Evolutionary conservation across 345 rosid genomes (phyloP).

Genomic region (Mallotus nudiflorus): DNA sequence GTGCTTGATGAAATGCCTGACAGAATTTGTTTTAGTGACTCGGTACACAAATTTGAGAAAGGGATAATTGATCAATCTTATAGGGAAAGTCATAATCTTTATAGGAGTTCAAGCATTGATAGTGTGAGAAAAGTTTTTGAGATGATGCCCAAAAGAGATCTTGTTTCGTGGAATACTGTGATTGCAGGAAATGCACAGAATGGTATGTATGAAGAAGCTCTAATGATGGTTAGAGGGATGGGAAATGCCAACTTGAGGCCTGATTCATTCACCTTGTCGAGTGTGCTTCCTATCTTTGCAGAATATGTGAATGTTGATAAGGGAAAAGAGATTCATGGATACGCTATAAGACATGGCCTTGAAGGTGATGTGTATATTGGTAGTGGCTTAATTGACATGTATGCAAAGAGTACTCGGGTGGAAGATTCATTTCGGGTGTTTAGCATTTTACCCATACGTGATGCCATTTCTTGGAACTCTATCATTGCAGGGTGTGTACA

Average conservation of each 20-base stretch:
- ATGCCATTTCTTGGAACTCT: conserved; percentile 77
- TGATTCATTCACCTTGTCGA: conserved; percentile 81
- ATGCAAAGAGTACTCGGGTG: conserved; percentile 64
- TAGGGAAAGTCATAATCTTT: neutral
- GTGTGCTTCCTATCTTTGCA: conserved; percentile 71
- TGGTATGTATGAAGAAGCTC: conserved; percentile 66
- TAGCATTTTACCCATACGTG: conserved; percentile 41
- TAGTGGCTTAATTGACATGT: conserved; percentile 82
- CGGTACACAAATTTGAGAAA: neutral
- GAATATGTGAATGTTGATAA: conserved; percentile 53
- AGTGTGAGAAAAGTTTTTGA: conserved; percentile 62
- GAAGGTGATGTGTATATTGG: conserved; percentile 51
- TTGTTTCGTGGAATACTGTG: conserved; percentile 85
- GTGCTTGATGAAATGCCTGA: conserved; percentile 50
- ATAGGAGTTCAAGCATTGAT: conserved; percentile 25
- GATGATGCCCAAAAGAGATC: conserved; percentile 66
- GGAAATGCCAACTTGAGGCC: conserved; percentile 52
- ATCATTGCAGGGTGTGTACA: conserved; percentile 72
- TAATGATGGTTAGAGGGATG: conserved; percentile 69
- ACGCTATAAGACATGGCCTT: conserved; percentile 60
- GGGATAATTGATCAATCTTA: neutral
- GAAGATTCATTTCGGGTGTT: conserved; percentile 54
- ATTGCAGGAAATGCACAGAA: conserved; percentile 64
- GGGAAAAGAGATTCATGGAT: conserved; percentile 87
- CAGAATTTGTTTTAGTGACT: conserved; percentile 12